phyloP scores from a whole-genome alignment of 805 yeast species.

The Clavispora santaluciae region DNA sequence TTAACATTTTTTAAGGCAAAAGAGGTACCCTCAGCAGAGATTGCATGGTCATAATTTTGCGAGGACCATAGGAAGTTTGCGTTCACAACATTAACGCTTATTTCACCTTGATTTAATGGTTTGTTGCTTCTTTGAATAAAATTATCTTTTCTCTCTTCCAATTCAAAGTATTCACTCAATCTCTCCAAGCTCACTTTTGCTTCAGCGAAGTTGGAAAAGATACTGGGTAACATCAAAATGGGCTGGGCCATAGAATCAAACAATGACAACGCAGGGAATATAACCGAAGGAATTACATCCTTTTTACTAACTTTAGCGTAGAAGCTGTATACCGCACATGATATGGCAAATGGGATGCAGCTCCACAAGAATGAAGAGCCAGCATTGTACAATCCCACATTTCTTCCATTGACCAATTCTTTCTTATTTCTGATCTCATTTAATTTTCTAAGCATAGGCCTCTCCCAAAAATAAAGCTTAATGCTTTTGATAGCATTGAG shows the following conservation, averaged over 20 bases:
- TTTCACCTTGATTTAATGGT: slow-evolving; percentile 17
- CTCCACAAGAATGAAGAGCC: slow-evolving; percentile 31
- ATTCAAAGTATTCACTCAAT: slow-evolving; percentile 26
- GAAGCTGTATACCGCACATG: slow-evolving; percentile 28
- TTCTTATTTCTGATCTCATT: slow-evolving; percentile 51
- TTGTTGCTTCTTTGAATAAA: slow-evolving; percentile 17
- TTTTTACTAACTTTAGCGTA: slow-evolving; percentile 21
- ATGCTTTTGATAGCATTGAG: slow-evolving; percentile 57
- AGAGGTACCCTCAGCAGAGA: slow-evolving; percentile 41
- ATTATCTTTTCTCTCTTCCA: slow-evolving; percentile 31
- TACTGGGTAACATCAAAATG: slow-evolving; percentile 28
- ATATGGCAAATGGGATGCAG: slow-evolving; percentile 34
- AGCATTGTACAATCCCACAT: slow-evolving; percentile 37
- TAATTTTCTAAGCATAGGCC: slow-evolving; percentile 53
- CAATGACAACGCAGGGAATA: slow-evolving; percentile 38
- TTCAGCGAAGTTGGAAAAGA: slow-evolving; percentile 25
- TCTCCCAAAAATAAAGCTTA: slow-evolving; percentile 68
- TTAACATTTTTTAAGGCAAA: slow-evolving; percentile 43
- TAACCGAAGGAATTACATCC: slow-evolving; percentile 31
- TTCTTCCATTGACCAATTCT: slow-evolving; percentile 49
- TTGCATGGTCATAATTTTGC: slow-evolving; percentile 14
- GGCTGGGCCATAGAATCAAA: slow-evolving; percentile 35
- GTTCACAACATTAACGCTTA: slow-evolving; percentile 39
- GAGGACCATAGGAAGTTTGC: slow-evolving; percentile 52
- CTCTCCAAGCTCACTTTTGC: slow-evolving; percentile 30